Evolutionary conservation across 257 asterid species (phyloP).

Genomic region (Primulina tabacum): DNA sequence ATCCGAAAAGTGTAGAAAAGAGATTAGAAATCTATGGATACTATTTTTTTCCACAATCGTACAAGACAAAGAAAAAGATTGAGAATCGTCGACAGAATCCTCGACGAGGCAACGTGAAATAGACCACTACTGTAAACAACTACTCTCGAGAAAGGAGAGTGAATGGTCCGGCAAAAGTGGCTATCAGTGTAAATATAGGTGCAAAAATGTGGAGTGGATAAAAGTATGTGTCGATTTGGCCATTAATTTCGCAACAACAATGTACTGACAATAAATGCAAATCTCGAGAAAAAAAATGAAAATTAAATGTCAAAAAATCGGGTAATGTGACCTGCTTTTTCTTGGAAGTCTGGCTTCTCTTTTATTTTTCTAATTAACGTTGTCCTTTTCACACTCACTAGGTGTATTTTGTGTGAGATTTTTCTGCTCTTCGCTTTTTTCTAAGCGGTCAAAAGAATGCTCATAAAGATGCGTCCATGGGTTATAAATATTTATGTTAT

Average conservation of each 20-base stretch:
- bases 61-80: constrained; percentile 35
- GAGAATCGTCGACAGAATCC: constrained; percentile 15
- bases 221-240: neutral
- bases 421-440: neutral
- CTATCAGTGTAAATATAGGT: neutral
- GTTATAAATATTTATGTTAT: no score
- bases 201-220: neutral
- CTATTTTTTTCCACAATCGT: constrained; percentile 22
- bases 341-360: neutral
- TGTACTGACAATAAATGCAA: neutral
- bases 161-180: neutral
- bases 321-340: neutral
- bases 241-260: neutral
- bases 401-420: neutral
- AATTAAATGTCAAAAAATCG: neutral
- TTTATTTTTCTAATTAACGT: no score
- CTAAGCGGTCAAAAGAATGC: neutral
- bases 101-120: constrained; percentile 30
- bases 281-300: neutral
- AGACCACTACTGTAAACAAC: constrained; percentile 25
- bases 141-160: constrained; percentile 14
- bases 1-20: constrained; percentile 18
- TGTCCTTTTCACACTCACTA: neutral
- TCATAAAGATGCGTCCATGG: no score
- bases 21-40: constrained; percentile 68